Evolutionary conservation across 1,284 basidiomycete genomes (phyloP).

Genomic region (Austropuccinia psidii): DNA sequence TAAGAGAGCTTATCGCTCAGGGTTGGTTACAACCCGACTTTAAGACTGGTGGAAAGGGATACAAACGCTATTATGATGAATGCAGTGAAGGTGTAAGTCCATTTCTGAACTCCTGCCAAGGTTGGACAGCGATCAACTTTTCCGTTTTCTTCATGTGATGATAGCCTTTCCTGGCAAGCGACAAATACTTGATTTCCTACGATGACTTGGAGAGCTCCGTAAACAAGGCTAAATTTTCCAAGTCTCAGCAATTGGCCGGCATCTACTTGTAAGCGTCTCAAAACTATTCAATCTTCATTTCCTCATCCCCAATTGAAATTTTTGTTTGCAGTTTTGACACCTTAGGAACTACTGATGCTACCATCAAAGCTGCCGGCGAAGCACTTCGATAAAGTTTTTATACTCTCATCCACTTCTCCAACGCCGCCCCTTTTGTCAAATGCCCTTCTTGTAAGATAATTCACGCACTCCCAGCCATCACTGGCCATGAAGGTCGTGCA

Average conservation of each 20-base stretch:
- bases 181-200: constrained; percentile 29
- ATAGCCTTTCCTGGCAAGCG: constrained; percentile 33
- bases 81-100: constrained; percentile 29
- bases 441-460: too few relatives aligned
- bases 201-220: constrained; percentile 16
- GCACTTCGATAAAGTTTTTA: too few relatives aligned
- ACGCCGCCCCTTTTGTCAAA: too few relatives aligned
- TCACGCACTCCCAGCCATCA: too few relatives aligned
- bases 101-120: not conserved
- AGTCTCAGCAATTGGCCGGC: not conserved
- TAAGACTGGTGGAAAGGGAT: constrained; percentile 18
- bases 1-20: constrained; percentile 7
- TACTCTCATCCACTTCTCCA: too few relatives aligned
- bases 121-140: not conserved
- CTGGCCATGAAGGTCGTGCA: too few relatives aligned
- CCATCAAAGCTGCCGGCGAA: constrained; percentile 2
- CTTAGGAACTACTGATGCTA: not conserved
- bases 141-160: not conserved
- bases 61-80: constrained; percentile 19
- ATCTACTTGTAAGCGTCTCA: constrained; percentile 14
- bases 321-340: constrained; percentile 27
- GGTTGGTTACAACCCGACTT: constrained; percentile 19
- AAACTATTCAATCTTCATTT: not conserved
- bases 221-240: constrained; percentile 21
- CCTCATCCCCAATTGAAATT: too few relatives aligned